phyloP scores from a whole-genome alignment of 192 early-diverging fungal genomes.

The Helicostylum pulchrum region DNA sequence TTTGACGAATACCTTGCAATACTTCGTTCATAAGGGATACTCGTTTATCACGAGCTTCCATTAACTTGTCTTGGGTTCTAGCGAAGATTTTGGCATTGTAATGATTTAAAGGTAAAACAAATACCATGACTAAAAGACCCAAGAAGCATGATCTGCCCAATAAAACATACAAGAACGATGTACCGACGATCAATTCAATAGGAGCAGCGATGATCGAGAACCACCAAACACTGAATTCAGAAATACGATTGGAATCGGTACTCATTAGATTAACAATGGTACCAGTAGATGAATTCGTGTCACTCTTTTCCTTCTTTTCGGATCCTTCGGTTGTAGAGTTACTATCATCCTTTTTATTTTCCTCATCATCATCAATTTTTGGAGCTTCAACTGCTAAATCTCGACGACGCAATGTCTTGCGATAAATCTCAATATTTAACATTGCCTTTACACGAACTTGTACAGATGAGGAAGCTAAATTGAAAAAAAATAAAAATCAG shows the following conservation, averaged over 20 bases:
- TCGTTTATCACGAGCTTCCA: slow-evolving; percentile 70
- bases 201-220: slow-evolving; percentile 56
- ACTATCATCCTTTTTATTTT: slow-evolving; percentile 8
- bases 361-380: slow-evolving; percentile 30
- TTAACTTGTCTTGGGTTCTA: slow-evolving; percentile 55
- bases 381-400: slow-evolving; percentile 37
- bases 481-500: background rate
- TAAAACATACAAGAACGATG: slow-evolving; percentile 69
- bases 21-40: slow-evolving; percentile 58
- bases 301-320: slow-evolving; percentile 22
- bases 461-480: slow-evolving; percentile 27
- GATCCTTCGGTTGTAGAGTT: slow-evolving; percentile 22
- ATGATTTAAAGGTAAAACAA: slow-evolving; percentile 42
- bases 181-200: slow-evolving; percentile 60
- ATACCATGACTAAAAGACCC: slow-evolving; percentile 60
- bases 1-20: slow-evolving; percentile 84
- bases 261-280: slow-evolving; percentile 75
- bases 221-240: slow-evolving; percentile 49
- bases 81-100: slow-evolving; percentile 30
- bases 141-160: slow-evolving; percentile 78
- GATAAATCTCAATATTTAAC: slow-evolving; percentile 57
- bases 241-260: slow-evolving; percentile 64
- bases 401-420: slow-evolving; percentile 55
- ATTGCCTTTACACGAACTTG: slow-evolving; percentile 25
- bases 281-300: slow-evolving; percentile 46